Percentiles rank a stretch among this genome's conserved stretches.
Conservation (phyloP, 768 basidiomycete species). For the Boletus coccyginus region DNA sequence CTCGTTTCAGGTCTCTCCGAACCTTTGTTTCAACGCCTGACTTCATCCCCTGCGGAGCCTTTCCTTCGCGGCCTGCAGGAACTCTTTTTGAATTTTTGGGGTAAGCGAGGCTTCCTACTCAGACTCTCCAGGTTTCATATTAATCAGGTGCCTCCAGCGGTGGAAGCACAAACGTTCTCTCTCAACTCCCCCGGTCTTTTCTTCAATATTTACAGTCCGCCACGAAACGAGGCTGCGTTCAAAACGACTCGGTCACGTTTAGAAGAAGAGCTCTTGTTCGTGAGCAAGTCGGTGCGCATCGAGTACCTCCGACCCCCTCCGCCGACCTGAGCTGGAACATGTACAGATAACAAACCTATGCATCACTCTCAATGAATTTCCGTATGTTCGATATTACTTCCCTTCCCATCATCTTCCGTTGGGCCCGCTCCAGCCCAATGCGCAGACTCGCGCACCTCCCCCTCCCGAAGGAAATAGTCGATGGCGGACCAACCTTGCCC, state of each 20-base stretch:
- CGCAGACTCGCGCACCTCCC: constrained; percentile 61
- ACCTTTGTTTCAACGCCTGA: constrained; percentile 69
- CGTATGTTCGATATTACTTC: constrained; percentile 89
- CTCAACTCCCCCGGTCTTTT: constrained; percentile 75
- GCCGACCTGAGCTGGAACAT: constrained; percentile 1
- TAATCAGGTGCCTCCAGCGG: constrained; percentile 45
- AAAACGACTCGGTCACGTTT: constrained; percentile 69
- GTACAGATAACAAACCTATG: constrained; percentile 82
- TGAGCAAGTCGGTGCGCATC: constrained; percentile 56
- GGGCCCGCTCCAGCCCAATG: constrained; percentile 73
- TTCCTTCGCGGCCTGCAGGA: constrained; percentile 78
- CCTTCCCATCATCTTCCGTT: constrained; percentile 81
- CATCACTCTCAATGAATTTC: constrained; percentile 88
- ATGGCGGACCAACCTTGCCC: constrained; percentile 81
- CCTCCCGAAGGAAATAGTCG: constrained; percentile 61
- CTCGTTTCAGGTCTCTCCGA: constrained; percentile 66
- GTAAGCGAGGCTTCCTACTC: constrained; percentile 44
- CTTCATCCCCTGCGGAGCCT: constrained; percentile 72
- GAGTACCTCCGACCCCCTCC: not conserved
- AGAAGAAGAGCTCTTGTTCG: constrained; percentile 83
- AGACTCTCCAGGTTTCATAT: not conserved
- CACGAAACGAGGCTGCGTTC: constrained; percentile 64
- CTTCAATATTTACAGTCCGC: constrained; percentile 87
- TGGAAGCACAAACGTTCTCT: constrained; percentile 85
- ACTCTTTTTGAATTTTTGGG: constrained; percentile 90